Base-by-base conservation (phyloP, 148 eudicot genomes). In the Cornus suecica region DNA sequence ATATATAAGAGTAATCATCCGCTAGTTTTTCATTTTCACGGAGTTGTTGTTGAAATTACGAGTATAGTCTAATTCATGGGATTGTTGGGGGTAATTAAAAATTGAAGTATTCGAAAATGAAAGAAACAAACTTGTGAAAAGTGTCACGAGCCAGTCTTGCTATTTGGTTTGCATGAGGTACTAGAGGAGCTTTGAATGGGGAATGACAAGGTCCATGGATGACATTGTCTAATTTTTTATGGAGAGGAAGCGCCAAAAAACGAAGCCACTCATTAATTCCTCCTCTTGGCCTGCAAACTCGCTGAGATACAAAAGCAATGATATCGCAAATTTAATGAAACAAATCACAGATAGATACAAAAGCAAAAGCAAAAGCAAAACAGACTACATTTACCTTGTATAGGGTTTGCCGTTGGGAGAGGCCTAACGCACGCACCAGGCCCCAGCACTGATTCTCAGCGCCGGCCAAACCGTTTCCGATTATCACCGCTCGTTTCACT, bases 251-350 rank as follows among this genome's bases (percentile, higher is more conserved):
- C 25, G 98, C 94, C 51, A 93, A 81, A 92, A 91, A 93, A 22
- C 83, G 92, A 75, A 93, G 88, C 85, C 89, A 81, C 42, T 86
- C 89, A 80, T 90, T 87, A 72, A 91, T 77, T 76, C 98, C 91
- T 70, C 90, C 97, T 77, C 78, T 86, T 56, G 98, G 98, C 79
- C 97, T 85, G 24, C 79, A 83, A 73, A 91, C 92, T 72, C 97
- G 97, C 98, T 93, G 87, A 6, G n/a, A n/a, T n/a, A n/a, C n/a
- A n/a, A n/a, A n/a, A n/a, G n/a, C n/a, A n/a, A n/a, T n/a, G n/a
- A n/a, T n/a, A n/a, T n/a, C n/a, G n/a, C n/a, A n/a, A n/a, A n/a
- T n/a, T n/a, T n/a, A n/a, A n/a, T n/a, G n/a, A n/a, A n/a, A n/a
- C n/a, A n/a, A n/a, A n/a, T n/a, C n/a, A n/a, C n/a, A n/a, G n/a